A percentile compares a stretch with the other conserved stretches of the same genome.
Evolutionary conservation across 1,284 basidiomycete species (phyloP).

Genomic region (Cystobasidium slooffiae): DNA sequence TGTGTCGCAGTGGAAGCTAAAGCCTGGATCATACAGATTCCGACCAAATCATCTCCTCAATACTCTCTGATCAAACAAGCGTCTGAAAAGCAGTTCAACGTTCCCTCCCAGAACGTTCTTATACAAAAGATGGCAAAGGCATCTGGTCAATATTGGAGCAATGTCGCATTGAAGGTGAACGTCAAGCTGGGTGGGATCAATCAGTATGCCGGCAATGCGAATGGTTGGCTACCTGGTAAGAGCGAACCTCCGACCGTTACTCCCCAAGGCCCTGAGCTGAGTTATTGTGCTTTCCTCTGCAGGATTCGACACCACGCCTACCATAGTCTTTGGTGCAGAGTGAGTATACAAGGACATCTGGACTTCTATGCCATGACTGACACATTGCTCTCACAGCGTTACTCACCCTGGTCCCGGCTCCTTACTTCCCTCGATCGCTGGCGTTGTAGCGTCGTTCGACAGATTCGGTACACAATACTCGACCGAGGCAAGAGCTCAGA

Average conservation of each 20-base stretch:
- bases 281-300: no score
- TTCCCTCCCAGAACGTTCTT: constrained; percentile 34
- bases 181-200: constrained; percentile 79
- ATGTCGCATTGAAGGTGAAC: constrained; percentile 77
- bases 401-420: constrained; percentile 70
- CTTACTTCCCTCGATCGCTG: constrained; percentile 74
- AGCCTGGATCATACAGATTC: constrained; percentile 10
- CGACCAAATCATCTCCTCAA: constrained; percentile 21
- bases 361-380: background rate
- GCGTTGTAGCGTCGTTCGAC: constrained; percentile 69
- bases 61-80: constrained; percentile 25
- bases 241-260: no score
- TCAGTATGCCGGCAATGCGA: constrained; percentile 58
- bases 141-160: constrained; percentile 62
- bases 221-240: constrained; percentile 17
- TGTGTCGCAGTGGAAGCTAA: background rate
- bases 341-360: background rate
- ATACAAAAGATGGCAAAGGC: constrained; percentile 38
- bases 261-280: no score
- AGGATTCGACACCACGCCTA: constrained; percentile 40
- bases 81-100: constrained; percentile 21
- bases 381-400: constrained; percentile 57
- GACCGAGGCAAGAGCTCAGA: constrained; percentile 71
- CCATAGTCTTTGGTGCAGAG: constrained; percentile 78
- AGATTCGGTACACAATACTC: constrained; percentile 69